Evolutionary conservation across 2,329 filamentous ascomycete species (phyloP), one percentile per base, ranked within the genome.

Genomic region (Sphaceloma murrayae): DNA sequence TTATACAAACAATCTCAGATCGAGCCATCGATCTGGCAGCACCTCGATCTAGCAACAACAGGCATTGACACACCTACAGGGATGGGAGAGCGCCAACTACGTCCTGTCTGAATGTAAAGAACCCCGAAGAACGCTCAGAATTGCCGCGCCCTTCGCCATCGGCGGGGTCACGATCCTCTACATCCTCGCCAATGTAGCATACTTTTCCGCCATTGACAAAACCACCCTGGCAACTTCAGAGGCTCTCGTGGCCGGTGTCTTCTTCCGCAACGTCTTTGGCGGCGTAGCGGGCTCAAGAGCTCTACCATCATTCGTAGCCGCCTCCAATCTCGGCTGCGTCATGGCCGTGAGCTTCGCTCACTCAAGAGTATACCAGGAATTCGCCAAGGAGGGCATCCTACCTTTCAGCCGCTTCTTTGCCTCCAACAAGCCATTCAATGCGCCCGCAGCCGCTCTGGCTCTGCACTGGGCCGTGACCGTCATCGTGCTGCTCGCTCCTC

Each of bases 41-140:
- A 13, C n/a, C 8, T 17, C 3, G 5, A 4, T 9, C 31, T 17
- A 4, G 16, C 5, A 4, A 3, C 3, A 14, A 33, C 4, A 16
- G 4, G 4, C 19, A 16, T 17, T 33, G 13, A 33, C 31, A 4
- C 7, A 5, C 7, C 11, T 6, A 4, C 31, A 38, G 51, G 79
- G 79, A 17, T 80, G 79, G 66, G 74, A 69, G 63, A 82, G 81
- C 58, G 78, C 77, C 57, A 81, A 81, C 62, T 80, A 82, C 54
- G 75, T 73, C 10, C 60, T 78, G 22, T 74, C 70, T 55, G 80
- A 84, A 64, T 80, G 77, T 34, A 76, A 71, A 56, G 72, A 77
- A 48, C 77, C 77, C 0, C 65, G 79, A 21, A 68, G 68, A 17
- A 83, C 78, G 0, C 68, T 83, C 47, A 78, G 76, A 59, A 71